These are phyloP conservation scores for Prunella vulgaris DNA, from an alignment of 257 asterid species.

Conservation along the genomic window DNA sequence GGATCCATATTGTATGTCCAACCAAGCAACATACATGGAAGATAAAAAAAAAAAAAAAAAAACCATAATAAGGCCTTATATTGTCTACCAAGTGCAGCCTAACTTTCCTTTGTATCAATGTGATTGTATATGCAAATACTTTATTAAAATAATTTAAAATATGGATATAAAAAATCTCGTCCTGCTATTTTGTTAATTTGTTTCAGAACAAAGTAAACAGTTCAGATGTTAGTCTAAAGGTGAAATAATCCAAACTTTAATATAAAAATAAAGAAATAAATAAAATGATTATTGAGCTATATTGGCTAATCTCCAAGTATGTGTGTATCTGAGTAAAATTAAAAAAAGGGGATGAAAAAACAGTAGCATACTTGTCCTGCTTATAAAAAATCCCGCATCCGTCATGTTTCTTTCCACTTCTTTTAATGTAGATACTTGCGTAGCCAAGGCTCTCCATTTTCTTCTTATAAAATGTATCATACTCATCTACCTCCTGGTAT, in stretches of 20 bases:
- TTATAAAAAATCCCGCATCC: constrained; percentile 92
- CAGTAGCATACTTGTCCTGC: constrained; percentile 44
- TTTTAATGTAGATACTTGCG: constrained; percentile 68
- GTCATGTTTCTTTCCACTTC: constrained; percentile 87
- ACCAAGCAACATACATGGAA: too few relatives aligned
- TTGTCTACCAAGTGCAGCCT: too few relatives aligned
- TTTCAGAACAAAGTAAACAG: neutral
- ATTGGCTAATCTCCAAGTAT: constrained; percentile 4
- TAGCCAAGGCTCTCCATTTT: constrained; percentile 80
- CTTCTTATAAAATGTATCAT: constrained; percentile 70
- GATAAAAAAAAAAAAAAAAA: too few relatives aligned
- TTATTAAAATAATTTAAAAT: neutral
- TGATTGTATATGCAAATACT: neutral
- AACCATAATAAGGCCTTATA: too few relatives aligned
- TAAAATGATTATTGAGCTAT: neutral
- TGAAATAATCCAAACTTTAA: neutral
- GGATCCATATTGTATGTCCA: too few relatives aligned
- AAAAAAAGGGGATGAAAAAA: neutral
- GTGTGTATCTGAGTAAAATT: neutral
- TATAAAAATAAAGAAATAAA: neutral
- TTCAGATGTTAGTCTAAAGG: neutral
- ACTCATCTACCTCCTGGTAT: constrained; percentile 85
- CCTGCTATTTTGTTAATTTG: neutral
- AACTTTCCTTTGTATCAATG: neutral
- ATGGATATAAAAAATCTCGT: neutral